Evolutionary conservation across 306 rosid genomes (phyloP), one percentile per base, ranked within the genome.

Genomic region (Inga oerstediana): DNA sequence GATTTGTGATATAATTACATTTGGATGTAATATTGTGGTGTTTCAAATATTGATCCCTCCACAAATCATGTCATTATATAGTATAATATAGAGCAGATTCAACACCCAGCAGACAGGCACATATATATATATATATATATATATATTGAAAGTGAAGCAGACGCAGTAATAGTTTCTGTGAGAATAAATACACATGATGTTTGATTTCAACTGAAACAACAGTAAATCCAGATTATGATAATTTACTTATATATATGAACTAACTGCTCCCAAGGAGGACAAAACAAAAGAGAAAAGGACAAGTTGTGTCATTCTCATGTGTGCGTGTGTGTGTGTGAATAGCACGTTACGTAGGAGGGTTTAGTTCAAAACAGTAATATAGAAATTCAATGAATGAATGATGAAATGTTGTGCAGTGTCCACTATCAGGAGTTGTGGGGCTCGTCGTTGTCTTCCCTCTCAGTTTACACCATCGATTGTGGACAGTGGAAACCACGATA

Each of bases 41-140:
- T 85, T 87, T 87, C 75, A 68, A 58, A 22, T 59, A 59, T 72
- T 76, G 79, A 88, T 88, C 83, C 79, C 73, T 66, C 83, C 86
- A 56, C 86, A 82, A 56, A 76, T 54, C 51, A 81, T 35, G 80
- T 39, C 41, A 76, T 11, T 79, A 16, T n/a, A 22, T 20, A 58
- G 46, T 67, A 19, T 76, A 87, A 79, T 70, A 79, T 52, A 49
- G 6, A 14, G 84, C 80, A 76, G 80, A 82, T 79, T 70, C 8
- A 48, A 72, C 75, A 80, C 80, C 76, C 66, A 76, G 70, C 74
- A 62, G 80, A 78, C 82, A 84, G 62, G 73, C 27, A 58, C 8
- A 19, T 17, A 16, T n/a, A 56, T 8, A 56, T 1, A 58, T 34
- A 56, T 8, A 56, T 1, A 58, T 34, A 24, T n/a, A n/a, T n/a